Evolutionary conservation across 2,329 filamentous ascomycete species (phyloP).

Genomic region (Lecanicillium sp.): DNA sequence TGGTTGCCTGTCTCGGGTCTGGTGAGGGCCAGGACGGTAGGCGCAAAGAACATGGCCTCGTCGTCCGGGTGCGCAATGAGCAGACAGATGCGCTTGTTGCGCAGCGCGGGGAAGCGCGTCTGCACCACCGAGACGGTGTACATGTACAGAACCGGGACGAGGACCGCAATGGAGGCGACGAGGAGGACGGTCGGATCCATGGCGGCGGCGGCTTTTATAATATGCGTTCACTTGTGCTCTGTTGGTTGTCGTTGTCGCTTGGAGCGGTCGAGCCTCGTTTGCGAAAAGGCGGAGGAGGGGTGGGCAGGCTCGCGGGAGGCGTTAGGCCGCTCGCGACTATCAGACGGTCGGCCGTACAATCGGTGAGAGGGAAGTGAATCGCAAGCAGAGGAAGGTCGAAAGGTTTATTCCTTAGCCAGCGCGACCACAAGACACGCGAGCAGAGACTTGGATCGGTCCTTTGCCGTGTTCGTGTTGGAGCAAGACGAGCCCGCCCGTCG

Average conservation of each 20-base stretch:
- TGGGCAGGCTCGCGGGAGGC: too few species aligned
- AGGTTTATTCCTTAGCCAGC: neutral
- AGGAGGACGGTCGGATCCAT: conserved; percentile 18
- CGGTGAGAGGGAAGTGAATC: too few species aligned
- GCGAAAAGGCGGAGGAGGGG: too few species aligned
- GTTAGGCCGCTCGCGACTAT: too few species aligned
- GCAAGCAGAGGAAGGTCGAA: too few species aligned
- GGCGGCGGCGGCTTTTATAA: neutral
- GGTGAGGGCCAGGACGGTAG: conserved; percentile 78
- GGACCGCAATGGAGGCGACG: conserved; percentile 29
- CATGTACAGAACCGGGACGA: conserved; percentile 47
- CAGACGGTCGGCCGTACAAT: too few species aligned
- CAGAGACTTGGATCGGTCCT: neutral
- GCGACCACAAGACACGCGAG: neutral
- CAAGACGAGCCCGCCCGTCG: conserved; percentile 1
- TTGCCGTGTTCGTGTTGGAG: neutral
- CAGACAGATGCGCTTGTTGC: conserved; percentile 81
- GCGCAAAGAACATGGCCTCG: conserved; percentile 99
- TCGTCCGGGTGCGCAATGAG: conserved; percentile 97
- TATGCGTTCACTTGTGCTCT: too few species aligned
- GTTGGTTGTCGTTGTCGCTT: too few species aligned
- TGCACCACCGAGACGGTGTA: conserved; percentile 43
- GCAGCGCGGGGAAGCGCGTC: conserved; percentile 57
- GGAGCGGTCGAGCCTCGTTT: too few species aligned
- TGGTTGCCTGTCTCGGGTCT: conserved; percentile 76